Evolutionary conservation across 495 filamentous ascomycete species (phyloP), one percentile per base, ranked within the genome.

Genomic region (Xylaria sp.): DNA sequence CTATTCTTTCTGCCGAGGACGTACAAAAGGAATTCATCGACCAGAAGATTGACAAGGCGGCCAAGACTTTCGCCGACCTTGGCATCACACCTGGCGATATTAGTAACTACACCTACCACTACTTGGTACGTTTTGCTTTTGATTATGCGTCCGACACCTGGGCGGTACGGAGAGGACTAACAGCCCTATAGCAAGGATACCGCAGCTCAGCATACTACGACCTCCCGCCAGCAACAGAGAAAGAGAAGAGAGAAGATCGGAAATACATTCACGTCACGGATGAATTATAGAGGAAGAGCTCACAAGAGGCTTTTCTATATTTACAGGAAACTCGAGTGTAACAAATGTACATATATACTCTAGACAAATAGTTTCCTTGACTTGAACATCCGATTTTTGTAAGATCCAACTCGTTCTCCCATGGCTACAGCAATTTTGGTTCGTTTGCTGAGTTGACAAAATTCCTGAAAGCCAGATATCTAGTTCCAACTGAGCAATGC

Each of bases 241-340:
- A 90, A 78, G 96, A 99, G 88, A 94, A 89, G 86, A 87, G 87
- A 76, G 95, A 98, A 80, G 95, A 99, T 82, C 95, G 88, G 88
- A 95, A 97, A 87, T 99, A 95, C 81, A 79, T 98, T 79, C 97
- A 98, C 78, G 93, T 98, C 76, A 85, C 95, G 74, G 93, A 97
- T 76, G 91, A 96, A 80, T 89, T 95, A 90, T 77, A 80, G 55
- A 73, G 58, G 37, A 67, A 46, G 33, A 68, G 67, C 52, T 55
- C n/a, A 53, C 58, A 50, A 55, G 44, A 64, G 68, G 19, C 65
- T 37, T 73, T 63, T 69, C 59, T 67, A 48, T 63, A 67, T 37
- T n/a, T 29, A 24, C 24, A 21, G 63, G 69, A 68, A 67, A 58
- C 64, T 43, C 6, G 58, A 59, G 63, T 71, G 66, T 62, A 58